Evolutionary conservation across 176 grass and related monocot species (phyloP), one percentile per base, ranked within the genome.

Genomic region (Aegilops sharonensis): DNA sequence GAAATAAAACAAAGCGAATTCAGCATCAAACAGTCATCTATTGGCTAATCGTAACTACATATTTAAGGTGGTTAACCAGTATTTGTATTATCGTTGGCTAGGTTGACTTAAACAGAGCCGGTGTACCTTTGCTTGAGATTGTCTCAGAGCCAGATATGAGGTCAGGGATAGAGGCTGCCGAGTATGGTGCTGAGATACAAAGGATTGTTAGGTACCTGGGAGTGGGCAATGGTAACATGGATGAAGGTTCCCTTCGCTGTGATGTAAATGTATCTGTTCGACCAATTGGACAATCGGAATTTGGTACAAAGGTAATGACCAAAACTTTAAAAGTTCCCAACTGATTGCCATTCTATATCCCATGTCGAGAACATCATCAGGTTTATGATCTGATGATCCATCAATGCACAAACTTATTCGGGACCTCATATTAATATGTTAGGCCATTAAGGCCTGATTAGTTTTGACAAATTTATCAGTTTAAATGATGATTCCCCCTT

Each of bases 161-260:
- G 24, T 5, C 72, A 75, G 72, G 72, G 27, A 75, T 48, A 50
- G 72, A 75, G 42, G 72, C 72, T 75, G 72, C 72, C 2, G 72
- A 75, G 72, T 75, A 98, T 91, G 93, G 92, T 54, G 85, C 96
- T 72, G 96, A 98, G 52, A 34, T 98, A 71, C 93, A 94, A 71
- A 88, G 96, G 77, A 63, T 98, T 25, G 93, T 98, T 81, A 92
- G 93, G 76, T 95, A 95, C 78, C 69, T 98, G 37, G 93, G 93
- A 59, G 88, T 98, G 82, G 92, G 96, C 88, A 98, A 98, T 35
- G 96, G 96, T 39, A 98, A 98, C 75, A 98, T 95, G 96, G 92
- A 98, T 78, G 96, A 98, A 86, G 96, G 96, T 61, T 98, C 96
- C 23, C 93, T 98, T 85, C 91, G 96, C 54, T 98, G 96, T 84